These are phyloP conservation scores for Diaporthe vaccinii DNA, from an alignment of 2,329 filamentous ascomycete genomes.

Conservation along the genomic window DNA sequence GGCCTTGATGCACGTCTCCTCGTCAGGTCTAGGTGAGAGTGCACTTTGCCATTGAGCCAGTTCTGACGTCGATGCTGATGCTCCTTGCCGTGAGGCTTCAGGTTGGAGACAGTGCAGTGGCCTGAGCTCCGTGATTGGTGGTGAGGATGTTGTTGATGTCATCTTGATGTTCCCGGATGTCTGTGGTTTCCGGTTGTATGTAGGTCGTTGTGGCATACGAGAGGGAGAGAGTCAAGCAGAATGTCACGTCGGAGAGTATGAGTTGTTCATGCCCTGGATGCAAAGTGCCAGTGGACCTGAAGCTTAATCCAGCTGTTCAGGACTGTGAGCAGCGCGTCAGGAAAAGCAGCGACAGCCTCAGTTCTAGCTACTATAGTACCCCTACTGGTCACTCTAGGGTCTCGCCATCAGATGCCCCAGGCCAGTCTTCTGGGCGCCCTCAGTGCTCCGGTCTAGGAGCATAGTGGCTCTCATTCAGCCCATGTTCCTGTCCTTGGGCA, in stretches of 20 bases:
- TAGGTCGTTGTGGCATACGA: not conserved
- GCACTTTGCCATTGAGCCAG: slow-evolving; percentile 33
- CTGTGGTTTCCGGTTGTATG: not conserved
- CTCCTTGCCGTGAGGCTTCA: slow-evolving; percentile 11
- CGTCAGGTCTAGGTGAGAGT: slow-evolving; percentile 25
- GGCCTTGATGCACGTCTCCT: slow-evolving; percentile 32
- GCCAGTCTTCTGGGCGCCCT: not conserved
- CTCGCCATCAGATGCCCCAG: slow-evolving; percentile 14
- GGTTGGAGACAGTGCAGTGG: slow-evolving; percentile 40
- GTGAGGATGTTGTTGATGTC: slow-evolving; percentile 33
- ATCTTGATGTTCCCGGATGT: slow-evolving; percentile 19
- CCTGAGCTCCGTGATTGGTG: slow-evolving; percentile 42
- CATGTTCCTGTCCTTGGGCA: slow-evolving; percentile 18
- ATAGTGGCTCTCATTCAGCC: slow-evolving; percentile 4
- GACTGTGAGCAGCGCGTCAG: slow-evolving; percentile 7
- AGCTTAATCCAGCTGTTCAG: slow-evolving; percentile 12
- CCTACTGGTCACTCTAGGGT: slow-evolving; percentile 5
- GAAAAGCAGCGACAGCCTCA: not conserved
- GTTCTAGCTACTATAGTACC: slow-evolving; percentile 21
- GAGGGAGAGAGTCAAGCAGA: not conserved
- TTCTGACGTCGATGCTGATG: slow-evolving; percentile 9
- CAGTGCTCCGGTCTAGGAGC: slow-evolving; percentile 33
- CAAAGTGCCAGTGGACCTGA: slow-evolving; percentile 18
- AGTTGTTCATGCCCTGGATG: not conserved
- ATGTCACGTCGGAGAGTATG: slow-evolving; percentile 2